Evolutionary conservation across 2,329 filamentous ascomycete species (phyloP), one percentile per base, ranked within the genome.

Genomic region (Zasmidium citrigriseum): DNA sequence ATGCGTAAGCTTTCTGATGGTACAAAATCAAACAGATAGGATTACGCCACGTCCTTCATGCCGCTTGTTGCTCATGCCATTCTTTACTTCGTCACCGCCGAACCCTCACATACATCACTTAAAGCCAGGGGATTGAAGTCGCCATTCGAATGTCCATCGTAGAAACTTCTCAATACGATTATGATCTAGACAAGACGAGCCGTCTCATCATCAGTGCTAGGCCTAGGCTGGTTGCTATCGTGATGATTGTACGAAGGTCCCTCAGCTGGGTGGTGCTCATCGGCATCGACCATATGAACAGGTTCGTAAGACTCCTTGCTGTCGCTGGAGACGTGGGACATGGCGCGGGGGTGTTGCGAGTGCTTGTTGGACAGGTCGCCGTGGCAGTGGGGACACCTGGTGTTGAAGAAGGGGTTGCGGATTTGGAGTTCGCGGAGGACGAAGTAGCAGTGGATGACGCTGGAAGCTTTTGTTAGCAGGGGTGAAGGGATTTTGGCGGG

Each of bases 371-470:
- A 38, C 20, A 59, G 51, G 7, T 22, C 46, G 46, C 51, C 47
- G 52, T 60, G 54, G 59, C 65, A 67, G 44, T 65, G 59, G 20
- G 62, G 65, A 44, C 65, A 67, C 25, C 46, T 24, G 22, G 38
- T 44, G n/a, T 18, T 16, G 22, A 41, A 14, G 16, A 25, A 20
- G 44, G 41, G 25, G 46, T 34, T 20, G 29, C 44, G 41, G 50
- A 62, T 48, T n/a, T 56, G 55, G 50, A 62, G 50, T 20, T 56
- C 57, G 50, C 58, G 59, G 53, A 62, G 49, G 55, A 24, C 38
- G 51, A 62, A 53, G 53, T 59, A 65, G 16, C 57, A 22, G 57
- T 65, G 63, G 29, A 67, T 60, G 44, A 51, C 41, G 48, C 60
- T 64, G 49, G 7, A 45, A 16, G 18, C 14, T 10, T 41, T 25